Conservation (phyloP, 2,329 filamentous ascomycete species). For the Emydomyces testavorans region DNA sequence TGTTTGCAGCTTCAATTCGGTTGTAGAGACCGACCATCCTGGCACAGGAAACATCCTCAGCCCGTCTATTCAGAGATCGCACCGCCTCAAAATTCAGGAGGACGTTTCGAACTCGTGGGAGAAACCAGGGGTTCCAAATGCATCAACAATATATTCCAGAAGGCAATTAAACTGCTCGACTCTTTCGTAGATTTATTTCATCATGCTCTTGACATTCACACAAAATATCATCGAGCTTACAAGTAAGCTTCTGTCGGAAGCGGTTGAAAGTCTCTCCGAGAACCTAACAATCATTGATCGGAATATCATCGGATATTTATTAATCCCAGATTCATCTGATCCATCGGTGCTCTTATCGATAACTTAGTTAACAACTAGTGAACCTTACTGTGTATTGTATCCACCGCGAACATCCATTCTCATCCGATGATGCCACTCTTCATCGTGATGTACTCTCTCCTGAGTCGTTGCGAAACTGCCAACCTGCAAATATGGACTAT, state of each 20-base stretch:
- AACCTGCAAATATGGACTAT: too few relatives aligned
- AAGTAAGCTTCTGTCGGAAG: not conserved
- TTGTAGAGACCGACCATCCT: conserved; percentile 74
- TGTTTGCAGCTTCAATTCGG: conserved; percentile 59
- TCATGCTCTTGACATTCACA: too few relatives aligned
- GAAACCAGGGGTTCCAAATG: not conserved
- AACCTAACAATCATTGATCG: too few relatives aligned
- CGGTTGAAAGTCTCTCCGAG: not conserved
- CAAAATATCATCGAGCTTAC: not conserved
- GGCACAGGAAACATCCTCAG: conserved; percentile 69
- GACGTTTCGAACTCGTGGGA: not conserved
- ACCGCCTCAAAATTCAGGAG: not conserved
- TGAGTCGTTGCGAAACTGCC: too few relatives aligned
- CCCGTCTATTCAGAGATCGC: not conserved
- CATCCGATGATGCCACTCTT: too few relatives aligned
- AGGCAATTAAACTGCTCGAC: too few relatives aligned
- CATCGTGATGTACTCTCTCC: too few relatives aligned
- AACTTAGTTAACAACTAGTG: too few relatives aligned
- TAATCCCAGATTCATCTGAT: not conserved
- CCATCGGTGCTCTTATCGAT: not conserved
- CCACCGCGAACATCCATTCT: too few relatives aligned
- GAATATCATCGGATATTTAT: not conserved
- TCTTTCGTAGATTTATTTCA: too few relatives aligned
- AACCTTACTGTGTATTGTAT: too few relatives aligned
- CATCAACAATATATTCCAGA: too few relatives aligned